Evolutionary conservation across 2,329 filamentous ascomycete genomes (phyloP).

Genomic region (Arthrinium puccinioides): DNA sequence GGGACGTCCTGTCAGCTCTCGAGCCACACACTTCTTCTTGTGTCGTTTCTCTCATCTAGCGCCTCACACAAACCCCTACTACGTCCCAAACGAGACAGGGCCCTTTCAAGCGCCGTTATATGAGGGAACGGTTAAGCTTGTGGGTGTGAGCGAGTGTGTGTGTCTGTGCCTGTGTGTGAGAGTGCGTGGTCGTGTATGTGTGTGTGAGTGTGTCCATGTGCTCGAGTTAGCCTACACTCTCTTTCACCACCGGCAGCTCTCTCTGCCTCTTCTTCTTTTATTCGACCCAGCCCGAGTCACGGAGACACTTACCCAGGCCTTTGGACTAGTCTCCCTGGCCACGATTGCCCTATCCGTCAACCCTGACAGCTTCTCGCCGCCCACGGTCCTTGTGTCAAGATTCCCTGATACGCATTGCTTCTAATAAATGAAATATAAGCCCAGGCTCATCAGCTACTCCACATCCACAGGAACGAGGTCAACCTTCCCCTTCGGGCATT

Average conservation of each 20-base stretch:
- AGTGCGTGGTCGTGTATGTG: no score
- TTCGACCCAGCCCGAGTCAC: neutral
- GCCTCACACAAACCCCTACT: constrained; percentile 1
- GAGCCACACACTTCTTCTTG: constrained; percentile 1
- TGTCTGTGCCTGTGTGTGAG: no score
- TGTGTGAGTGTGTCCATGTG: no score
- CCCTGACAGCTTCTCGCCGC: constrained; percentile 11
- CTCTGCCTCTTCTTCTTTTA: neutral
- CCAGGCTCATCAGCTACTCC: constrained; percentile 33
- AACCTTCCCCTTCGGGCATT: constrained; percentile 32
- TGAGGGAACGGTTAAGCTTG: constrained; percentile 1
- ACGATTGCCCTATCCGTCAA: neutral
- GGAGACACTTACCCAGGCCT: neutral
- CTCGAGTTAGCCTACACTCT: constrained; percentile 3
- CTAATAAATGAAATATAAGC: constrained; percentile 31
- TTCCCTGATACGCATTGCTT: constrained; percentile 37
- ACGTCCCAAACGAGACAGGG: neutral
- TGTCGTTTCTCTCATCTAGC: neutral
- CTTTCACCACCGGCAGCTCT: neutral
- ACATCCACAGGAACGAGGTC: constrained; percentile 27
- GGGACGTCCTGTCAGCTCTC: no score
- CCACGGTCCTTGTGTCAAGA: constrained; percentile 30
- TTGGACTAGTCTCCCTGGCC: constrained; percentile 1
- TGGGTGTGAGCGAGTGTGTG: no score
- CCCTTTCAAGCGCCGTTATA: constrained; percentile 1